phyloP scores from a whole-genome alignment of 768 basidiomycete genomes.

The Rhizopogon rudus region DNA sequence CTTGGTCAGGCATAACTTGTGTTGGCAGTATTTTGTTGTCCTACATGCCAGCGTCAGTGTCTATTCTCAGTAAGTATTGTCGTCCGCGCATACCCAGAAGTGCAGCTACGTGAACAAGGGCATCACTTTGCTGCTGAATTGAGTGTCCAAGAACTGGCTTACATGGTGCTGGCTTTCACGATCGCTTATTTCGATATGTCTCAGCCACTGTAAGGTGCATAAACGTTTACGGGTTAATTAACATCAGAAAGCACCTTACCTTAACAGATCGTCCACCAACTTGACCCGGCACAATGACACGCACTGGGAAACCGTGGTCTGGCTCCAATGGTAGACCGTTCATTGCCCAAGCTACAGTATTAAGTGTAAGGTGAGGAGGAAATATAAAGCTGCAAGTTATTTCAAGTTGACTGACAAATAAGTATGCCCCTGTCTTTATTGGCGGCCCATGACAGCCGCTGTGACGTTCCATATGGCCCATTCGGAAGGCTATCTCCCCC shows the following conservation, averaged over 20 bases:
- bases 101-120: slow-evolving; percentile 22
- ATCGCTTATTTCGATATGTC: slow-evolving; percentile 45
- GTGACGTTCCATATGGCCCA: slow-evolving; percentile 55
- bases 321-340: slow-evolving; percentile 54
- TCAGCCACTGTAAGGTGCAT: slow-evolving; percentile 42
- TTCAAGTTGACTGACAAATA: slow-evolving; percentile 21
- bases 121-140: not conserved
- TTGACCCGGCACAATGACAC: slow-evolving; percentile 57
- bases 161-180: slow-evolving; percentile 51
- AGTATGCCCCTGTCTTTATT: slow-evolving; percentile 48
- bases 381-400: not conserved
- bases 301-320: slow-evolving; percentile 63
- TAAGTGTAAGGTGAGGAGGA: not conserved
- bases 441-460: slow-evolving; percentile 40
- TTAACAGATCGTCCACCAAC: slow-evolving; percentile 58
- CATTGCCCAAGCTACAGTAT: slow-evolving; percentile 45
- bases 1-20: slow-evolving; percentile 45
- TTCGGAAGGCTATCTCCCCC: slow-evolving; percentile 52
- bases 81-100: slow-evolving; percentile 23
- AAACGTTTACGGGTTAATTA: not conserved
- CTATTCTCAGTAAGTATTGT: not conserved
- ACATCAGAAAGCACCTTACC: slow-evolving; percentile 6
- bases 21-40: slow-evolving; percentile 64
- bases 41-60: not conserved
- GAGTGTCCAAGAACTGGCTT: slow-evolving; percentile 12